Evolutionary conservation across 2,329 filamentous ascomycete genomes (phyloP), one percentile per base, ranked within the genome.

Genomic region (Penicillium brevicompactum): DNA sequence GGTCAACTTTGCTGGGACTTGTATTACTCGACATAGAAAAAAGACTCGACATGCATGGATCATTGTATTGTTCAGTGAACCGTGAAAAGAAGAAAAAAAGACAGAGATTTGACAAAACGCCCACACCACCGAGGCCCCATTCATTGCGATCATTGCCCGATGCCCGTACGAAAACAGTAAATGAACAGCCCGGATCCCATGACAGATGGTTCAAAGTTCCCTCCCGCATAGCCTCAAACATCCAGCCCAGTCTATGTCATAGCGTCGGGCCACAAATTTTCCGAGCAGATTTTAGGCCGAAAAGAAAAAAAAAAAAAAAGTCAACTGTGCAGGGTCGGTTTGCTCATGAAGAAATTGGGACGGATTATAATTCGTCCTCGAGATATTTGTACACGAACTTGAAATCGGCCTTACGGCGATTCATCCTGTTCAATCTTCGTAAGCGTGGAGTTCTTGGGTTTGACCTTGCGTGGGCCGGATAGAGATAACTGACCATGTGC

Each of bases 381-480:
- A 97, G 84, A 78, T 94, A 97, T 77, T 96, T 96, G 82, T 97
- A 97, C 57, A 91, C 89, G 77, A 97, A 97, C 78, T 96, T 95
- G 82, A 97, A 97, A 74, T 97, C 93, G 53, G 91, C 92, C 81
- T 97, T 97, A 73, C 93, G 83, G 64, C 93, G 90, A 76, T 97
- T 97, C 93, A 97, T 97, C 93, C 93, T 97, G 70, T 55, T 58
- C 63, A 41, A 56, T 42, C 24, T 40, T 50, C 24, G 47, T 54
- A 34, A 40, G 49, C 46, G 30, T 55, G 63, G 47, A 63, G 57
- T 59, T 49, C 55, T 53, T 58, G 18, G 21, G 37, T 10, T 30
- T 32, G n/a, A 27, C 24, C 47, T 41, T 41, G 60, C 32, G 48
- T 41, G 27, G 27, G 40, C 51, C 42, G 18, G 27, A 57, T 54